These are phyloP conservation scores for Persicaria tinctoria DNA, from an alignment of 148 eudicot genomes.

Conservation along the genomic window DNA sequence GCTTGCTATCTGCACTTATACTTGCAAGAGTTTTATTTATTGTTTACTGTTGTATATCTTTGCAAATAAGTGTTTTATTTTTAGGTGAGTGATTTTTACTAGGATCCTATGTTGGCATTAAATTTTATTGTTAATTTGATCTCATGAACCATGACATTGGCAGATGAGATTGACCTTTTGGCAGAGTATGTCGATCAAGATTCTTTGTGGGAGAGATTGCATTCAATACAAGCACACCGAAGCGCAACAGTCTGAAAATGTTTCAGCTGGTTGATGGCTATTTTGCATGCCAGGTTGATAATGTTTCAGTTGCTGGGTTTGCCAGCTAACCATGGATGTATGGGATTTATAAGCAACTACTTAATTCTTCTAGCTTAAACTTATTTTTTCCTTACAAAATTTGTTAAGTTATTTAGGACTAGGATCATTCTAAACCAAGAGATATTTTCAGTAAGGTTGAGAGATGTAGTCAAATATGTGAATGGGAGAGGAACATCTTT, in stretches of 20 bases:
- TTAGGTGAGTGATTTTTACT: not conserved
- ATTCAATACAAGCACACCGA: slow-evolving; percentile 82
- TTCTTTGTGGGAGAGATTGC: slow-evolving; percentile 98
- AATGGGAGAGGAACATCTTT: too few relatives aligned
- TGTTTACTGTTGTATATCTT: not conserved
- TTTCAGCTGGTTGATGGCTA: too few relatives aligned
- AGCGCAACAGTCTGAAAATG: slow-evolving; percentile 83
- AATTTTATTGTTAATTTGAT: slow-evolving; percentile 4
- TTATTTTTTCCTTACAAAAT: too few relatives aligned
- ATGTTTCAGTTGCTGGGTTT: too few relatives aligned
- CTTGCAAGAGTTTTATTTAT: not conserved
- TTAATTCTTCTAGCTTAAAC: too few relatives aligned
- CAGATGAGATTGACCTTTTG: slow-evolving; percentile 91
- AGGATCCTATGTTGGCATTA: not conserved
- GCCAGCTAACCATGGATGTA: too few relatives aligned
- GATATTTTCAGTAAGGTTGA: too few relatives aligned
- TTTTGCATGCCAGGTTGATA: too few relatives aligned
- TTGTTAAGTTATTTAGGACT: too few relatives aligned
- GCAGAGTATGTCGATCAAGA: slow-evolving; percentile 83
- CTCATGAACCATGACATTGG: slow-evolving; percentile 43
- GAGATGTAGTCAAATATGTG: too few relatives aligned
- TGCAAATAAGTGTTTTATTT: not conserved
- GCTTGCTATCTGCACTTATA: not conserved
- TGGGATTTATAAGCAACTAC: too few relatives aligned
- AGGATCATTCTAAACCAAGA: too few relatives aligned